Evolutionary conservation across 164 flowering plant genomes (phyloP).

Genomic region (Berberis vulgaris): DNA sequence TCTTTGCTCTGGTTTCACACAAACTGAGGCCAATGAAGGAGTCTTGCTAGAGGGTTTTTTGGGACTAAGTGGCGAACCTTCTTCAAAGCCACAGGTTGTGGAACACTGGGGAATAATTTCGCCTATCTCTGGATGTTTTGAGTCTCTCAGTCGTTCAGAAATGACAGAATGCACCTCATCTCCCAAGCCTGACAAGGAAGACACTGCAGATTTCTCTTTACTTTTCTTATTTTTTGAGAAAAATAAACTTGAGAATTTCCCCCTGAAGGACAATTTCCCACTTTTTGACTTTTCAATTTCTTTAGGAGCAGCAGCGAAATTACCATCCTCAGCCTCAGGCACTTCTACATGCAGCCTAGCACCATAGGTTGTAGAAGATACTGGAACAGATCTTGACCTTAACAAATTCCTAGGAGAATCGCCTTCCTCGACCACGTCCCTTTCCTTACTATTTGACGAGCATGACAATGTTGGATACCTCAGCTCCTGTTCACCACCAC

Average conservation of each 20-base stretch:
- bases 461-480: conserved; percentile 22
- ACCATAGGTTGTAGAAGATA: conserved; percentile 46
- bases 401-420: conserved; percentile 47
- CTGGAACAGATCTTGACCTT: conserved; percentile 94
- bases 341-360: conserved; percentile 32
- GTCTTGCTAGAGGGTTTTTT: conserved; percentile 14
- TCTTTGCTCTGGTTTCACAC: conserved; percentile 17
- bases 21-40: conserved; percentile 16
- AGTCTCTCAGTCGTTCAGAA: conserved; percentile 16
- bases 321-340: conserved; percentile 27
- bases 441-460: conserved; percentile 17
- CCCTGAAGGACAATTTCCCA: conserved; percentile 55
- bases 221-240: conserved; percentile 68
- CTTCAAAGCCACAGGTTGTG: conserved; percentile 17
- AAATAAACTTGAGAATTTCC: conserved; percentile 80
- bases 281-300: conserved; percentile 46
- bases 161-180: conserved; percentile 16
- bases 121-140: conserved; percentile 10
- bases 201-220: conserved; percentile 40
- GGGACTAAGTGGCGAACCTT: conserved; percentile 13
- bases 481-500: conserved; percentile 32
- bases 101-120: conserved; percentile 19
- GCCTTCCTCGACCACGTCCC: conserved; percentile 20
- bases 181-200: conserved; percentile 13
- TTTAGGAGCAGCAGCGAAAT: conserved; percentile 23